Evolutionary conservation across 805 yeast genomes (phyloP).

Genomic region (Saccharomycopsis sp.): DNA sequence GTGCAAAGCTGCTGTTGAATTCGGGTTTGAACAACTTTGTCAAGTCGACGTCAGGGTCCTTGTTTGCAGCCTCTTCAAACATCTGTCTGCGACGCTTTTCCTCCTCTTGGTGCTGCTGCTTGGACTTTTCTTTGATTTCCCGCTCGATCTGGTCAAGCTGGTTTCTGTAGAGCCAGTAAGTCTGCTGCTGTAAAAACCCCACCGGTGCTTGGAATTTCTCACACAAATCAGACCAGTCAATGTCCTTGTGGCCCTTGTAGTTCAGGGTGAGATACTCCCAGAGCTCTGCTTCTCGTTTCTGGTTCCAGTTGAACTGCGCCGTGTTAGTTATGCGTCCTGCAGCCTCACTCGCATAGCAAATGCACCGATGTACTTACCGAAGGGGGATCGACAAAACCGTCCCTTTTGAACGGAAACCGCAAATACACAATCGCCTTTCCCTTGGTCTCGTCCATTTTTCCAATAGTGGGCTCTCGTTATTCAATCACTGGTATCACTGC

Average conservation of each 20-base stretch:
- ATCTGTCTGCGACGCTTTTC: background rate
- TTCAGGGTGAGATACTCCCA: slow-evolving; percentile 24
- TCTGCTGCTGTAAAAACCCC: slow-evolving; percentile 31
- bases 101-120: background rate
- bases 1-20: background rate
- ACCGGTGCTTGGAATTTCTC: slow-evolving; percentile 25
- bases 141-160: slow-evolving; percentile 30
- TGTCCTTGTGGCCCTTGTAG: slow-evolving; percentile 23
- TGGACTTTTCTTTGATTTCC: slow-evolving; percentile 24
- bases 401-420: slow-evolving; percentile 36
- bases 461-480: background rate
- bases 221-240: slow-evolving; percentile 30
- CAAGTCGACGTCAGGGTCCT: slow-evolving; percentile 8
- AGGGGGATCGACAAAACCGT: slow-evolving; percentile 36
- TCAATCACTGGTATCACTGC: too few relatives aligned
- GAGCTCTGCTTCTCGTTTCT: slow-evolving; percentile 29
- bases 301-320: slow-evolving; percentile 25
- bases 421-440: slow-evolving; percentile 34
- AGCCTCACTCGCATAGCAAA: too few relatives aligned
- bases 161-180: slow-evolving; percentile 36
- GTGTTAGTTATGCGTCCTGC: too few relatives aligned
- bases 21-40: slow-evolving; percentile 12
- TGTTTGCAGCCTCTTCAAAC: background rate
- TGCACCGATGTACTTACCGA: slow-evolving; percentile 29
- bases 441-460: slow-evolving; percentile 3